Base-by-base conservation (phyloP, 371 early-diverging fungal genomes). In the Saksenaea oblongispora region DNA sequence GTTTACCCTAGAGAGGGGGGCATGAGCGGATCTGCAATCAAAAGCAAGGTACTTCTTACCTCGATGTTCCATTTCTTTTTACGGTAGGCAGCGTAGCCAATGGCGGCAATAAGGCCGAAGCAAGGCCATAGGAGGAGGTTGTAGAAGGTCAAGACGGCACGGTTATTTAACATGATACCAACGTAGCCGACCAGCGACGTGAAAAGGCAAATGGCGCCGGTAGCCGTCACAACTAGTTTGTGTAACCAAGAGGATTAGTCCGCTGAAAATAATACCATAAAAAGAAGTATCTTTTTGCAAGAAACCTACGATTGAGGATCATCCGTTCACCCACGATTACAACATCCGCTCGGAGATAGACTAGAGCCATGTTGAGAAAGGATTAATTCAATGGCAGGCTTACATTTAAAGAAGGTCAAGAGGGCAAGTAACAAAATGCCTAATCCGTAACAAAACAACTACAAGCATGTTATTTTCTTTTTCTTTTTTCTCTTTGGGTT, bases 11-110 rank as follows among this genome's bases (percentile, higher is more conserved):
- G 31, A 35, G 31, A 9, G 31, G 27, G 31, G 31, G n/a, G n/a
- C n/a, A n/a, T n/a, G n/a, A n/a, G n/a, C n/a, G n/a, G n/a, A n/a
- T n/a, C n/a, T n/a, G n/a, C n/a, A n/a, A n/a, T n/a, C n/a, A n/a
- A n/a, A n/a, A n/a, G n/a, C n/a, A n/a, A n/a, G n/a, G n/a, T n/a
- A n/a, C n/a, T 47, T 4, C 22, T 47, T 22, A 60, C 47, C 34
- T 73, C 73, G 22, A 78, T 66, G 27, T 79, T 79, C 78, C 80
- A 79, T 39, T 76, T 78, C 55, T 75, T 70, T 47, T 70, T 70
- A 3, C 85, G 85, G 56, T 79, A 87, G 34, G 82, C 61, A 9
- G 77, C 67, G 36, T 87, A 87, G 1, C 87, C 87, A 59, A 87
- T 73, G 2, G 85, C 69, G 1, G 83, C 79, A 54, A 85, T 76